These are phyloP conservation scores for Aleurites moluccanus DNA, from an alignment of 441 rosid species.

Conservation along the genomic window DNA sequence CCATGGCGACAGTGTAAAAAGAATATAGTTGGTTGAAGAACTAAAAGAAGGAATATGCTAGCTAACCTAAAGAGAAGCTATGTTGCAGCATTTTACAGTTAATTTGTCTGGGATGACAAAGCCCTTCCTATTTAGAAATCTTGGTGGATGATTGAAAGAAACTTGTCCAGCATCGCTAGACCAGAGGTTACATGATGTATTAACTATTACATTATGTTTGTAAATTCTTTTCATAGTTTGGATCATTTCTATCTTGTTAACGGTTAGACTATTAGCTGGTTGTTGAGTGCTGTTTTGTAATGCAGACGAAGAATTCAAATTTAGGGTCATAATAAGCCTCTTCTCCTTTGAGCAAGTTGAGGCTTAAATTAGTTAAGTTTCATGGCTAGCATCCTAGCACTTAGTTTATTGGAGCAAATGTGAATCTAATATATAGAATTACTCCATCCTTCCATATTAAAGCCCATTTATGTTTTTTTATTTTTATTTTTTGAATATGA, in stretches of 20 bases:
- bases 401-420: too few relatives aligned
- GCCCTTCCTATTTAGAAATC: not conserved
- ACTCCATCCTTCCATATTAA: too few relatives aligned
- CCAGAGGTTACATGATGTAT: not conserved
- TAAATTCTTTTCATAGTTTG: not conserved
- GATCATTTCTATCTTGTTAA: not conserved
- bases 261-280: too few relatives aligned
- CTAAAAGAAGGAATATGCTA: not conserved
- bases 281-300: too few relatives aligned
- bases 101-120: not conserved
- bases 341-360: too few relatives aligned
- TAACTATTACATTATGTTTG: not conserved
- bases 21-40: constrained; percentile 35
- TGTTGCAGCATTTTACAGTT: not conserved
- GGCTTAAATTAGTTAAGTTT: too few relatives aligned
- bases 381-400: too few relatives aligned
- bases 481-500: too few relatives aligned
- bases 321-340: too few relatives aligned
- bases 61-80: not conserved
- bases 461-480: too few relatives aligned
- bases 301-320: too few relatives aligned
- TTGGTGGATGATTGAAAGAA: not conserved
- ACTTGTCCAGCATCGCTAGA: not conserved
- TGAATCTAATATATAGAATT: too few relatives aligned
- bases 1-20: constrained; percentile 73